Conservation (phyloP, 805 yeast species). For the Saccharomycopsis fibuligera region DNA sequence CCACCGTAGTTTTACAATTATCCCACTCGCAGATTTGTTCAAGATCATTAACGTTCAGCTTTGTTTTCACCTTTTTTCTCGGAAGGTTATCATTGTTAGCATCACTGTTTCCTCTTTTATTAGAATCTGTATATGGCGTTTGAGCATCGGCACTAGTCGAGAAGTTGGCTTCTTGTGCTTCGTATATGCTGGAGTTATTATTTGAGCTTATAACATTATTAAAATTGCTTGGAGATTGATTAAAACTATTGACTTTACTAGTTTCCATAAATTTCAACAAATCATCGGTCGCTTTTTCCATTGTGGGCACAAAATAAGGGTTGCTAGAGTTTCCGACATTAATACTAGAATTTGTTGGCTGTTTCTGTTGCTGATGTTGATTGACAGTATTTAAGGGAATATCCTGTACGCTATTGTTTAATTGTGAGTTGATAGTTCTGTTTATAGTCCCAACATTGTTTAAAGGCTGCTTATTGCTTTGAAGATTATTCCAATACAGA, state of each 20-base stretch:
- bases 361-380: not conserved
- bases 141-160: no score
- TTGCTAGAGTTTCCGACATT: not conserved
- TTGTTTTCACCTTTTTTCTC: not conserved
- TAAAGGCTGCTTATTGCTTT: not conserved
- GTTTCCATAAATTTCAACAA: no score
- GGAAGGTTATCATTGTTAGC: not conserved
- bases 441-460: not conserved
- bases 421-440: no score
- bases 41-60: no score
- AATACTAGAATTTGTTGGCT: not conserved
- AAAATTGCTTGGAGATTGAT: not conserved
- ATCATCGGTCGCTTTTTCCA: no score
- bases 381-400: not conserved
- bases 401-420: no score
- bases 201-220: no score
- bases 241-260: no score
- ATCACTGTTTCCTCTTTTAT: not conserved
- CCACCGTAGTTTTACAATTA: slow-evolving; percentile 43
- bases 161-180: not conserved
- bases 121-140: no score
- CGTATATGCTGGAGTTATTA: not conserved
- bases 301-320: no score
- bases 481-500: not conserved
- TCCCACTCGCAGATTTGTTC: slow-evolving; percentile 76